Conservation (phyloP, 2,329 filamentous ascomycete species). For the Xylariales sp. region DNA sequence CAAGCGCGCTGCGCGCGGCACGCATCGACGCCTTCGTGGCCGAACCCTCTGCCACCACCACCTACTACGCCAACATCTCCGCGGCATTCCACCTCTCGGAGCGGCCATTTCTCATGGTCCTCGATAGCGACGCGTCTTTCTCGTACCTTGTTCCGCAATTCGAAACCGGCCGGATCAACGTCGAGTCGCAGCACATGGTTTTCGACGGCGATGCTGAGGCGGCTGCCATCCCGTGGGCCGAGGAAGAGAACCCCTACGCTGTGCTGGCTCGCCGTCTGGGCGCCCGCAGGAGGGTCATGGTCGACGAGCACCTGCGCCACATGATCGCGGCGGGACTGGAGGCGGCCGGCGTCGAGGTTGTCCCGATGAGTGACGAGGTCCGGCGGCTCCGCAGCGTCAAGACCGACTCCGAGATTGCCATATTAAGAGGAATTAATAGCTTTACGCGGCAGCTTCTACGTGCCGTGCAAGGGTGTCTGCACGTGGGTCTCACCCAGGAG, state of each 20-base stretch:
- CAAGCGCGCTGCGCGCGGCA: constrained; percentile 38
- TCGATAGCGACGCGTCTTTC: constrained; percentile 43
- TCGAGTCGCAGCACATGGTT: constrained; percentile 45
- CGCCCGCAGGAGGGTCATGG: constrained; percentile 40
- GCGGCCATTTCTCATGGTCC: constrained; percentile 46
- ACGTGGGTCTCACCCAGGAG: constrained; percentile 45
- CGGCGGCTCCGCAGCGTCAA: constrained; percentile 47
- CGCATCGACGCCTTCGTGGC: constrained; percentile 48
- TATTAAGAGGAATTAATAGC: constrained; percentile 45
- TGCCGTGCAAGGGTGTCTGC: constrained; percentile 46
- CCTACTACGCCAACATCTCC: constrained; percentile 41
- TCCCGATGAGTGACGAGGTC: constrained; percentile 46
- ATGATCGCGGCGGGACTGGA: constrained; percentile 49
- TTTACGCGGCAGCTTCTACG: constrained; percentile 48
- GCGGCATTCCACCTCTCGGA: constrained; percentile 46
- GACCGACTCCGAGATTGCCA: constrained; percentile 46
- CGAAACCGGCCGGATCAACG: constrained; percentile 46
- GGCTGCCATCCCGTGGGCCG: constrained; percentile 46
- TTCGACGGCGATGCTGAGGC: constrained; percentile 42
- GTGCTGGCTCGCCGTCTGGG: constrained; percentile 32
- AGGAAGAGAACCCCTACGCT: constrained; percentile 46
- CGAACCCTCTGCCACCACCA: constrained; percentile 40
- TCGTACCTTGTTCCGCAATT: constrained; percentile 49
- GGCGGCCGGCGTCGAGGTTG: constrained; percentile 44
- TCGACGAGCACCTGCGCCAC: constrained; percentile 48